phyloP scores from a whole-genome alignment of 1,284 basidiomycete species.

The Ganoderma sinense region DNA sequence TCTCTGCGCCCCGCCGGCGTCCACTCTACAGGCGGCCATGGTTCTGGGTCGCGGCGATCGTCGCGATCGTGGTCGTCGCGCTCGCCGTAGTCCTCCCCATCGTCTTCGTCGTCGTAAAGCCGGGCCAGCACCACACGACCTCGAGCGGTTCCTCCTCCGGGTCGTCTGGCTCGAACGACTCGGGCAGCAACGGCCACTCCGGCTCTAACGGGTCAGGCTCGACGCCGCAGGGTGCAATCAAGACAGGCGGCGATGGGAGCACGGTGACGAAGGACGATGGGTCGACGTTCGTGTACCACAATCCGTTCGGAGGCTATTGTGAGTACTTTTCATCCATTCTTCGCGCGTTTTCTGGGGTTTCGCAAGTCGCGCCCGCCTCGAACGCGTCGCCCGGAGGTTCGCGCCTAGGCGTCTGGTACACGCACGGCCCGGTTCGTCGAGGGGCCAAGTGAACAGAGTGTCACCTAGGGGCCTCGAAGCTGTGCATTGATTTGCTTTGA shows the following conservation, averaged over 20 bases:
- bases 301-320: conserved; percentile 78
- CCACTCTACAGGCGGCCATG: conserved; percentile 35
- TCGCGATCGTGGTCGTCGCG: conserved; percentile 36
- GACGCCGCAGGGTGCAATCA: conserved; percentile 19
- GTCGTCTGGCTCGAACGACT: conserved; percentile 17
- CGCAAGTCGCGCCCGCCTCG: not conserved
- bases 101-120: conserved; percentile 49
- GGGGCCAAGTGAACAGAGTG: not conserved
- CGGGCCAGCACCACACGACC: conserved; percentile 35
- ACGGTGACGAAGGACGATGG: conserved; percentile 69
- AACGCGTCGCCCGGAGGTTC: not conserved
- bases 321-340: conserved; percentile 41
- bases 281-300: conserved; percentile 70
- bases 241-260: conserved; percentile 71
- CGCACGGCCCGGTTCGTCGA: not conserved
- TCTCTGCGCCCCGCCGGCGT: conserved; percentile 4
- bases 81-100: conserved; percentile 51
- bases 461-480: not conserved
- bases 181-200: conserved; percentile 3
- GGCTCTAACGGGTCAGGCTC: conserved; percentile 25
- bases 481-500: not conserved
- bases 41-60: conserved; percentile 31
- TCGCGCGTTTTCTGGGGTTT: not conserved
- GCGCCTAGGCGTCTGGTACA: not conserved
- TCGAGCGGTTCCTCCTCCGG: conserved; percentile 18